These are phyloP conservation scores for Serendipita sp. DNA, from an alignment of 768 basidiomycete species.

Conservation along the genomic window DNA sequence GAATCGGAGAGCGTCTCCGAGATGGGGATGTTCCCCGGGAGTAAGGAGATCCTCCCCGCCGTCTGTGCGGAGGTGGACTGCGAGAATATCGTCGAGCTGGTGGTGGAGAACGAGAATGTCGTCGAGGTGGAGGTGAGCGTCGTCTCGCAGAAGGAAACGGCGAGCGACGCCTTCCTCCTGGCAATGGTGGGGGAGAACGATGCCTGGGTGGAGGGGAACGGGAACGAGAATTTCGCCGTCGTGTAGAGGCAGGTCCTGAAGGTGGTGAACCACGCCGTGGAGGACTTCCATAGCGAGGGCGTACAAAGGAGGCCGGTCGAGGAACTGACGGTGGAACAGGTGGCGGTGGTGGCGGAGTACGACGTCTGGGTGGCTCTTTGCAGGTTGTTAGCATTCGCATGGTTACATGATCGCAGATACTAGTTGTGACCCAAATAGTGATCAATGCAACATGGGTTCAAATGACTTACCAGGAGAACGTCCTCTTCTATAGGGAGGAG, in stretches of 20 bases:
- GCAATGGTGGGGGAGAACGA: background rate
- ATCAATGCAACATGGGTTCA: background rate
- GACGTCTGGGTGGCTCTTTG: background rate
- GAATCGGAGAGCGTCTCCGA: background rate
- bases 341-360: background rate
- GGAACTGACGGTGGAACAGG: background rate
- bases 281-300: background rate
- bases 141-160: background rate
- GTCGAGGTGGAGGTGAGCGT: background rate
- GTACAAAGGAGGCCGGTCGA: background rate
- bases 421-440: too few relatives aligned
- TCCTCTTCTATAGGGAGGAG: background rate
- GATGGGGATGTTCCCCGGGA: background rate
- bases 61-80: background rate
- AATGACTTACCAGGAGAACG: background rate
- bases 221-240: background rate
- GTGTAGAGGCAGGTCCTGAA: background rate
- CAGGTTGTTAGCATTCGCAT: background rate
- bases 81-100: background rate
- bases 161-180: background rate
- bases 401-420: too few relatives aligned
- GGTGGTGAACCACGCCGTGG: background rate
- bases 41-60: background rate
- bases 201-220: background rate
- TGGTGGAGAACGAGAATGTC: background rate